Evolutionary conservation across 352 stramenopile genomes (phyloP).

Genomic region (Globisporangium spiculum): DNA sequence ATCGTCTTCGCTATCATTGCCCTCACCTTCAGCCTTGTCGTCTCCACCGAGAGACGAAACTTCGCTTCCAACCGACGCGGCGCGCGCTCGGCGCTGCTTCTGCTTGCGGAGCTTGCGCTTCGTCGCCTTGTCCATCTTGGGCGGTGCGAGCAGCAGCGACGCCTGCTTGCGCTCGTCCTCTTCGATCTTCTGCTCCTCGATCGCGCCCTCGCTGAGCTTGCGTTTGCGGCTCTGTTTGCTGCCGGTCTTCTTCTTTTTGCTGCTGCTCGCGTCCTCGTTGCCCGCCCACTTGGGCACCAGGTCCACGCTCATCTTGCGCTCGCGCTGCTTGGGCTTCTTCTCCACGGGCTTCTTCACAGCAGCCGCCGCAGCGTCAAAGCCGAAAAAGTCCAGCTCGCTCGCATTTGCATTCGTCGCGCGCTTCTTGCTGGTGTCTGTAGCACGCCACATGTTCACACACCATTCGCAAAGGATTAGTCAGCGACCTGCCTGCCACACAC

Average conservation of each 20-base stretch:
- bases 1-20: slow-evolving; percentile 15
- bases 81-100: slow-evolving; percentile 36
- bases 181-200: slow-evolving; percentile 65
- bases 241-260: slow-evolving; percentile 40
- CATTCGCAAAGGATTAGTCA: slow-evolving; percentile 1
- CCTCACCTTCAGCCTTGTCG: slow-evolving; percentile 27
- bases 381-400: slow-evolving; percentile 79
- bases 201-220: slow-evolving; percentile 78
- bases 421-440: slow-evolving; percentile 20
- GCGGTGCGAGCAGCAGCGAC: slow-evolving; percentile 64
- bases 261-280: slow-evolving; percentile 26
- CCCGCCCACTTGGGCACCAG: slow-evolving; percentile 65
- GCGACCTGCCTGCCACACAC: background rate
- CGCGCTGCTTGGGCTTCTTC: slow-evolving; percentile 30
- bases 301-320: slow-evolving; percentile 69
- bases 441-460: slow-evolving; percentile 9
- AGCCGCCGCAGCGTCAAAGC: slow-evolving; percentile 40
- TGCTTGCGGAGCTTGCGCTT: slow-evolving; percentile 48
- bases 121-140: slow-evolving; percentile 37
- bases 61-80: slow-evolving; percentile 37
- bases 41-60: slow-evolving; percentile 16
- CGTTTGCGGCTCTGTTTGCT: slow-evolving; percentile 79
- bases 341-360: slow-evolving; percentile 24
- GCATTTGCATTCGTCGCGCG: slow-evolving; percentile 22
- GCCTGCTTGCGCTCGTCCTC: slow-evolving; percentile 68